Conservation (phyloP, 176 grass and related monocot species). For the Triticum urartu region DNA sequence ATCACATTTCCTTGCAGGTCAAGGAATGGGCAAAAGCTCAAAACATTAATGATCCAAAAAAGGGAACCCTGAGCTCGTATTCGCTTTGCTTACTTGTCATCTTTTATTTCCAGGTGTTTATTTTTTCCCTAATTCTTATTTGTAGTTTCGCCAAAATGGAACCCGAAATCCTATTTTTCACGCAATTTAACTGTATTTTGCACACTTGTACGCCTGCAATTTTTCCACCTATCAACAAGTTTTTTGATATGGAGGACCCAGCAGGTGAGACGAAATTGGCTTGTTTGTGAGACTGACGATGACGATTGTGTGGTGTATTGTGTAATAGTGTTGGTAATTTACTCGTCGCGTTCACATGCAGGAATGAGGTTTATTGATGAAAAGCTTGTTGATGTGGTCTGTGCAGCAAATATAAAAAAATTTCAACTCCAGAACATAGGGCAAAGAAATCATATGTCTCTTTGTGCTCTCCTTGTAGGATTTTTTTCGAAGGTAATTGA, state of each 20-base stretch:
- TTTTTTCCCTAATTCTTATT: constrained; percentile 22
- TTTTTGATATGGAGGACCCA: constrained; percentile 57
- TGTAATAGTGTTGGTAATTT: constrained; percentile 13
- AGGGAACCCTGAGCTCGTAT: constrained; percentile 78
- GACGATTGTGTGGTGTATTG: neutral
- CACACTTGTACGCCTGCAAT: constrained; percentile 72
- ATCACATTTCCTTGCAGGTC: constrained; percentile 51
- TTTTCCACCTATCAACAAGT: constrained; percentile 69
- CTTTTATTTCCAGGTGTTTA: constrained; percentile 75
- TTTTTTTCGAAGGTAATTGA: constrained; percentile 74
- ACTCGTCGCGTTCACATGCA: constrained; percentile 39
- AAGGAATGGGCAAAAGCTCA: constrained; percentile 98
- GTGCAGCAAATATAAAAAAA: constrained; percentile 58
- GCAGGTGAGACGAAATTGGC: constrained; percentile 28
- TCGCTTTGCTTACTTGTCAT: constrained; percentile 77
- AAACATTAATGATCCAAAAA: constrained; percentile 83
- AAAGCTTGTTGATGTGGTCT: constrained; percentile 51
- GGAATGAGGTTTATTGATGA: constrained; percentile 30
- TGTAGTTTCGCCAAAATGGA: constrained; percentile 12
- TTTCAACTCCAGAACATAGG: constrained; percentile 31
- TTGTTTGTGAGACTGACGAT: neutral
- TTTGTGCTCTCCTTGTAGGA: constrained; percentile 46
- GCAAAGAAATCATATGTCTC: constrained; percentile 58
- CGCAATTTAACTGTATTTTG: neutral
- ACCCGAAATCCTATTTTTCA: neutral